Conservation (phyloP, 331 rosid genomes). For the Quercus tomentella region DNA sequence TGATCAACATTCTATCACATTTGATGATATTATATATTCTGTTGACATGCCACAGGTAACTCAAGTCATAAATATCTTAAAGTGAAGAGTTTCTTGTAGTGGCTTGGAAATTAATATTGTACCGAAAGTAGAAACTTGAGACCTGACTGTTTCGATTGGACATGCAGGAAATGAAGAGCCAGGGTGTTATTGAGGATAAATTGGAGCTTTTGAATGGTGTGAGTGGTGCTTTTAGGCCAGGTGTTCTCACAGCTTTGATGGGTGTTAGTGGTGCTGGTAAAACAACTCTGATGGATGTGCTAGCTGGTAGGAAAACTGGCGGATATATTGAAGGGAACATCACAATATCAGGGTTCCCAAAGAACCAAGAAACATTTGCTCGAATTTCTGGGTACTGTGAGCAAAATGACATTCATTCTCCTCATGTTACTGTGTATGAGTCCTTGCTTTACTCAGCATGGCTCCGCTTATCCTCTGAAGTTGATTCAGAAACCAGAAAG, state of each 20-base stretch:
- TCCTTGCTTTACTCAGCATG: slow-evolving; percentile 54
- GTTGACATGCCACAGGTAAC: slow-evolving; percentile 71
- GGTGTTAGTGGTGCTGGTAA: slow-evolving; percentile 97
- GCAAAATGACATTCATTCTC: slow-evolving; percentile 86
- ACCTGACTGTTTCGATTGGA: neutral
- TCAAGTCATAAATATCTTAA: neutral
- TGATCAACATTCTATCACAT: slow-evolving; percentile 38
- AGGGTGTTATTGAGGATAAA: slow-evolving; percentile 29
- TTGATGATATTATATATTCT: slow-evolving; percentile 44
- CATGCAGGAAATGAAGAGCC: slow-evolving; percentile 46
- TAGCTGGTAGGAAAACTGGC: slow-evolving; percentile 52
- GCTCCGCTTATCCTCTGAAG: slow-evolving; percentile 43
- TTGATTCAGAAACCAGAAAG: slow-evolving; percentile 38
- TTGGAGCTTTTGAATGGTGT: slow-evolving; percentile 58
- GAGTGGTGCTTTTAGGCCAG: slow-evolving; percentile 84
- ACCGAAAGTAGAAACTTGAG: neutral
- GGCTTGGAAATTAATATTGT: neutral
- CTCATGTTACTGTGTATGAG: slow-evolving; percentile 69
- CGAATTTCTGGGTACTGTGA: slow-evolving; percentile 76
- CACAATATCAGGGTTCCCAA: slow-evolving; percentile 43
- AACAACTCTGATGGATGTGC: slow-evolving; percentile 70
- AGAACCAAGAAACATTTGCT: slow-evolving; percentile 61
- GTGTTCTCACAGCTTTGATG: slow-evolving; percentile 89
- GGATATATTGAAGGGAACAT: slow-evolving; percentile 50
- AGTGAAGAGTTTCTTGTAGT: neutral